Evolutionary conservation across 257 asterid genomes (phyloP), one percentile per base, ranked within the genome.

Genomic region (Leonotis leonurus): DNA sequence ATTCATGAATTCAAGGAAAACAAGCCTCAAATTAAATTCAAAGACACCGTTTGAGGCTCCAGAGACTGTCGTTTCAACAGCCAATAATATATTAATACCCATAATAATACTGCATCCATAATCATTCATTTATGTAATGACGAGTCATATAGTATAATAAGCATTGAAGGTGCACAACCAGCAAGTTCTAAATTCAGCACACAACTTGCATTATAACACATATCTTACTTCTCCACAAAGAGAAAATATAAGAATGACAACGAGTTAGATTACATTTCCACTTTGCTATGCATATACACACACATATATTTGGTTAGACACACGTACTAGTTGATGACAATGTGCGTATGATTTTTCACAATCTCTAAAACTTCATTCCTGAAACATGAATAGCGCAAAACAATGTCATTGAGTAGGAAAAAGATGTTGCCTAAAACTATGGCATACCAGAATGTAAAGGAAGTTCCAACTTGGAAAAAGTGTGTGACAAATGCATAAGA

Each of bases 241-340:
- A 44, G 4, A 17, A 25, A 26, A 39, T n/a, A 24, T 1, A 3
- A 36, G 12, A 18, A 3, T 14, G 27, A 17, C 5, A 8, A 20
- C 11, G n/a, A 35, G 40, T 35, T 1, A n/a, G 40, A 30, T 39
- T 8, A 9, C 64, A 61, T 65, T 51, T 32, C 26, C 43, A 53
- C 48, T 45, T 37, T 45, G 63, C 43, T 22, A 18, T 18, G 41
- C 48, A 54, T 6, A 20, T 12, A 40, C 20, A 52, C 51, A 41
- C 30, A 30, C 32, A 51, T 62, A 20, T 55, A 26, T 13, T 57
- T 18, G 55, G 35, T n/a, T 70, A 45, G 48, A 46, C 21, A 57
- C 9, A 64, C 85, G 44, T 91, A 86, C 97, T 73, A 24, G 97
- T 92, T 55, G 98, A 80, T 16, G 98, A 92, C 64, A 92, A 77